A percentile compares a stretch with the other conserved stretches of the same genome.
phyloP scores from a whole-genome alignment of 2,329 filamentous ascomycete genomes.

The Colletotrichum karsti region DNA sequence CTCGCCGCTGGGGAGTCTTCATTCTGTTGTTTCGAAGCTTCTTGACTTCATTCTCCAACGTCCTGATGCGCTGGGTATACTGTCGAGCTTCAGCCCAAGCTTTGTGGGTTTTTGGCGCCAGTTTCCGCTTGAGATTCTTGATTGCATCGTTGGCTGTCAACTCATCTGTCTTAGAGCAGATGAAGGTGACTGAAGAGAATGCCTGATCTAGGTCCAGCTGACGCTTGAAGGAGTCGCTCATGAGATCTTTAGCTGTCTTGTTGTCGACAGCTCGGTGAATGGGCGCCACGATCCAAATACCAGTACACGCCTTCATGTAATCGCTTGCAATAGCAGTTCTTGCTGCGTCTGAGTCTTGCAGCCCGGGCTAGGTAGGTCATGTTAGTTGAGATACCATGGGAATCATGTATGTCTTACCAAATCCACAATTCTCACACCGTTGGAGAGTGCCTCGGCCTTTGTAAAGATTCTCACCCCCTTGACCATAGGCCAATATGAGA shows the following conservation, averaged over 20 bases:
- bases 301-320: slow-evolving; percentile 68
- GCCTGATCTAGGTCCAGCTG: slow-evolving; percentile 68
- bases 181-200: slow-evolving; percentile 64
- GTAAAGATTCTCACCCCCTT: slow-evolving; percentile 54
- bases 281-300: slow-evolving; percentile 68
- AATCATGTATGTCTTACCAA: slow-evolving; percentile 45
- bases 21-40: background rate
- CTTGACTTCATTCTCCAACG: background rate
- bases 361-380: slow-evolving; percentile 50
- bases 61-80: background rate
- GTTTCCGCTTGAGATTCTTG: background rate
- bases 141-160: slow-evolving; percentile 48
- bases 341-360: slow-evolving; percentile 68
- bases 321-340: slow-evolving; percentile 63
- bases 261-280: slow-evolving; percentile 69
- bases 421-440: slow-evolving; percentile 49
- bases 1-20: background rate
- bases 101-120: background rate
- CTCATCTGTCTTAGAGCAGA: slow-evolving; percentile 71
- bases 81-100: background rate
- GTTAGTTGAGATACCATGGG: background rate
- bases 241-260: slow-evolving; percentile 63
- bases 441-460: slow-evolving; percentile 41
- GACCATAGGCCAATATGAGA: slow-evolving; percentile 58
- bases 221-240: slow-evolving; percentile 65